Evolutionary conservation across 164 flowering plant species (phyloP).

Genomic region (Vitis amurensis): DNA sequence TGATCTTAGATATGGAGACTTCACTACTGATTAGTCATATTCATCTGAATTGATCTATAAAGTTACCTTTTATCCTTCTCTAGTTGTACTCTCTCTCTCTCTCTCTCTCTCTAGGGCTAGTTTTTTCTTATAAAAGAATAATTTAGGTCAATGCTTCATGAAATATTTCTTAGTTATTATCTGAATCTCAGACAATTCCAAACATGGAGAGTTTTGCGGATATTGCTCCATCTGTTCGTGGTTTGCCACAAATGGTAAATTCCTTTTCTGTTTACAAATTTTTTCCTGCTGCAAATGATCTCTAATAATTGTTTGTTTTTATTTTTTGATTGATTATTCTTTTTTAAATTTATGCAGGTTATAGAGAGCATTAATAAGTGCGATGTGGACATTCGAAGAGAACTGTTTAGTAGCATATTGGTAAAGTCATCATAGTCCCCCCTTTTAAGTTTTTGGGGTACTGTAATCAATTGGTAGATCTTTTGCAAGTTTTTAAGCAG

Average conservation of each 20-base stretch:
- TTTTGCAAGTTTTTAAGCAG: too few relatives aligned
- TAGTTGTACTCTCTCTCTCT: too few relatives aligned
- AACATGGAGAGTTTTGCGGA: conserved; percentile 78
- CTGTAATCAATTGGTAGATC: too few relatives aligned
- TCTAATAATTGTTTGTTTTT: neutral
- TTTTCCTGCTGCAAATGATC: neutral
- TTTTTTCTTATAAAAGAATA: neutral
- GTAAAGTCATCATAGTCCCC: conserved; percentile 36
- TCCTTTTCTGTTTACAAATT: neutral
- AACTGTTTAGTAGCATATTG: conserved; percentile 86
- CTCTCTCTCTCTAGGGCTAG: neutral
- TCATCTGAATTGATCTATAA: too few relatives aligned
- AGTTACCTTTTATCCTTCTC: too few relatives aligned
- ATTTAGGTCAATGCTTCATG: neutral
- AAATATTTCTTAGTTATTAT: conserved; percentile 2
- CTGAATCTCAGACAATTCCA: conserved; percentile 70
- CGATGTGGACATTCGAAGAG: conserved; percentile 94
- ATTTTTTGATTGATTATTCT: conserved; percentile 3
- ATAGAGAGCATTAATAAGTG: conserved; percentile 90
- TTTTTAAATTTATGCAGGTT: conserved; percentile 48
- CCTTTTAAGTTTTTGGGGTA: neutral
- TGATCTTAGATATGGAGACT: too few relatives aligned
- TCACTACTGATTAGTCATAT: too few relatives aligned
- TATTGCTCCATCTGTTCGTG: conserved; percentile 55
- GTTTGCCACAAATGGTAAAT: conserved; percentile 90